Conservation (phyloP, 345 rosid species). For the Salix udensis region DNA sequence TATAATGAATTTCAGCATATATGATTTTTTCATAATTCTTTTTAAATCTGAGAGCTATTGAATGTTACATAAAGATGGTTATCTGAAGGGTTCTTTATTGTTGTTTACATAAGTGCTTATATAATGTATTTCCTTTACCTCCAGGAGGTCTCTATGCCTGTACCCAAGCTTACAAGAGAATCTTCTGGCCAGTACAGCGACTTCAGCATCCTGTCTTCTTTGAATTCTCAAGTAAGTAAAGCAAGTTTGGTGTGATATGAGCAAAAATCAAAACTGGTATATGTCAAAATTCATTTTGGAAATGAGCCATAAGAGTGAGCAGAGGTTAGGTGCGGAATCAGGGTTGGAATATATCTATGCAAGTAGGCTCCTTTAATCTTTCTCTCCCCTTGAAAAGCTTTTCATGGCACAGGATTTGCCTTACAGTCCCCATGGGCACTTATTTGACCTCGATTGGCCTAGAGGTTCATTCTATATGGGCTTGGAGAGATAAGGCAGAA, state of each 20-base stretch:
- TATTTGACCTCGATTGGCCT: too few relatives aligned
- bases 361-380: too few relatives aligned
- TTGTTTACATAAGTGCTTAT: not conserved
- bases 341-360: too few relatives aligned
- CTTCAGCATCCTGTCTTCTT: constrained; percentile 79
- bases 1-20: not conserved
- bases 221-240: constrained; percentile 82
- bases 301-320: not conserved
- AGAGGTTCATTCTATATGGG: too few relatives aligned
- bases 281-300: not conserved
- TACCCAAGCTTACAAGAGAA: constrained; percentile 69
- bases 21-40: not conserved
- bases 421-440: too few relatives aligned
- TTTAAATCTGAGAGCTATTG: not conserved
- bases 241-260: not conserved
- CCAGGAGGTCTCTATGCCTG: constrained; percentile 76
- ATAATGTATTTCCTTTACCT: constrained; percentile 20
- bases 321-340: too few relatives aligned
- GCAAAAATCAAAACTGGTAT: not conserved
- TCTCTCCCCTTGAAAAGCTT: too few relatives aligned
- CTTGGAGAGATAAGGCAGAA: too few relatives aligned
- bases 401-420: too few relatives aligned
- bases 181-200: constrained; percentile 80
- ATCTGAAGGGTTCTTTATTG: not conserved
- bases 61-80: not conserved